A percentile compares a stretch with the other conserved stretches of the same genome.
Conservation (phyloP, 495 filamentous ascomycete species). For the Penicillium nucicola region DNA sequence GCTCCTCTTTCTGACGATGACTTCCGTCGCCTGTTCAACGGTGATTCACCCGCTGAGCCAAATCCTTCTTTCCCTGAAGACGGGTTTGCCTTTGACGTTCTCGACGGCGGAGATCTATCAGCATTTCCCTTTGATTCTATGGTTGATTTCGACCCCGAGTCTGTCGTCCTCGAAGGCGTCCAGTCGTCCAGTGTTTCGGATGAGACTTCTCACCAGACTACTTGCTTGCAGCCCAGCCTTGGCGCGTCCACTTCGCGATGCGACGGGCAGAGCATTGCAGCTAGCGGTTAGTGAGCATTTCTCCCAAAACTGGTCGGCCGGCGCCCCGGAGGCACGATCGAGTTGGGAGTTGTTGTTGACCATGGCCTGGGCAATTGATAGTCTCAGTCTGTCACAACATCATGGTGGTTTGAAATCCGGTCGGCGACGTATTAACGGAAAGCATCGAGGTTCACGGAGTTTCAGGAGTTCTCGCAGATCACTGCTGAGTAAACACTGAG, state of each 20-base stretch:
- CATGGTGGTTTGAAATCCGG: constrained; percentile 28
- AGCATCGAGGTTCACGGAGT: constrained; percentile 36
- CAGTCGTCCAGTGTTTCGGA: constrained; percentile 53
- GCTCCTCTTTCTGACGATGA: constrained; percentile 63
- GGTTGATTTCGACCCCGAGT: constrained; percentile 74
- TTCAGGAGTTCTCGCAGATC: constrained; percentile 37
- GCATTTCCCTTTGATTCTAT: constrained; percentile 80
- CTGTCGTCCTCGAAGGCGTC: constrained; percentile 46
- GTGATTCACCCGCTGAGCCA: constrained; percentile 65
- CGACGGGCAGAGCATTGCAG: constrained; percentile 86
- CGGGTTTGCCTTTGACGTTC: constrained; percentile 66
- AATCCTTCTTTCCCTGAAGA: constrained; percentile 76
- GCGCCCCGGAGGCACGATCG: constrained; percentile 32
- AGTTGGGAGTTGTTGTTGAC: constrained; percentile 47
- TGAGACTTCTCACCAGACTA: constrained; percentile 53
- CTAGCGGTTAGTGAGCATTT: constrained; percentile 46
- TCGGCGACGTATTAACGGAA: constrained; percentile 38
- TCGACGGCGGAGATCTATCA: constrained; percentile 52
- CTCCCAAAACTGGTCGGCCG: constrained; percentile 31
- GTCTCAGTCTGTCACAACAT: constrained; percentile 36
- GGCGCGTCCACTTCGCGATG: constrained; percentile 88
- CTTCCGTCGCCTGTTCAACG: constrained; percentile 66
- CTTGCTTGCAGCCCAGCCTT: constrained; percentile 83
- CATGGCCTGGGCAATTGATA: constrained; percentile 46
- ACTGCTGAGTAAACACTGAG: constrained; percentile 35